Evolutionary conservation across 2,329 filamentous ascomycete species (phyloP).

Genomic region (Leptographium wingfieldii): DNA sequence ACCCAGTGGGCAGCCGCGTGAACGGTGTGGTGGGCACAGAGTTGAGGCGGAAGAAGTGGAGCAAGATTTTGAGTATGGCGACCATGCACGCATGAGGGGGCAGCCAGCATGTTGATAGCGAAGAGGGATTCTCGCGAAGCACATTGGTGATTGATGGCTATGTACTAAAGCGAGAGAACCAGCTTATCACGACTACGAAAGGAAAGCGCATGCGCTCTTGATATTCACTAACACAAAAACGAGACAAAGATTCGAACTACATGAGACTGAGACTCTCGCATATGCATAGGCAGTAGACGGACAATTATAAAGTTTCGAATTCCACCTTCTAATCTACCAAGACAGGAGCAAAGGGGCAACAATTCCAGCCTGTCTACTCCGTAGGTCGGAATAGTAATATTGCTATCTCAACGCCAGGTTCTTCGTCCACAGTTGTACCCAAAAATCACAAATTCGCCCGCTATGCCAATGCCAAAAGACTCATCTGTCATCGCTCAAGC

Average conservation of each 20-base stretch:
- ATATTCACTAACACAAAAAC: background rate
- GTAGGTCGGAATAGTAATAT: background rate
- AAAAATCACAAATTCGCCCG: background rate
- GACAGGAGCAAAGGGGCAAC: background rate
- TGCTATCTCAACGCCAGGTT: background rate
- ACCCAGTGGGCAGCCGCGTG: constrained; percentile 85
- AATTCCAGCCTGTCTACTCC: background rate
- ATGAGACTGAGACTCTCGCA: background rate
- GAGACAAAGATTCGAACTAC: background rate
- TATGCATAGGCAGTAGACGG: background rate
- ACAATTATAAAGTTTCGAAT: background rate
- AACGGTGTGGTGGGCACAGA: constrained; percentile 87
- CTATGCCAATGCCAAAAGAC: background rate
- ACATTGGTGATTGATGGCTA: background rate
- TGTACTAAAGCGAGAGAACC: background rate
- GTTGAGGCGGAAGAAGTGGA: constrained; percentile 87
- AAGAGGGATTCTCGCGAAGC: background rate
- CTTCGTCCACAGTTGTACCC: background rate
- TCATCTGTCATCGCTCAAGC: constrained; percentile 11
- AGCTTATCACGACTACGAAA: background rate
- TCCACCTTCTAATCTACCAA: background rate
- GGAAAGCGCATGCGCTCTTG: background rate
- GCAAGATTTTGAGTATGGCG: constrained; percentile 92
- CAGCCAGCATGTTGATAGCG: background rate
- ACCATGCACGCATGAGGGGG: constrained; percentile 46